These are phyloP conservation scores for Cajanus cajan DNA, from an alignment of 306 rosid genomes.

Conservation along the genomic window DNA sequence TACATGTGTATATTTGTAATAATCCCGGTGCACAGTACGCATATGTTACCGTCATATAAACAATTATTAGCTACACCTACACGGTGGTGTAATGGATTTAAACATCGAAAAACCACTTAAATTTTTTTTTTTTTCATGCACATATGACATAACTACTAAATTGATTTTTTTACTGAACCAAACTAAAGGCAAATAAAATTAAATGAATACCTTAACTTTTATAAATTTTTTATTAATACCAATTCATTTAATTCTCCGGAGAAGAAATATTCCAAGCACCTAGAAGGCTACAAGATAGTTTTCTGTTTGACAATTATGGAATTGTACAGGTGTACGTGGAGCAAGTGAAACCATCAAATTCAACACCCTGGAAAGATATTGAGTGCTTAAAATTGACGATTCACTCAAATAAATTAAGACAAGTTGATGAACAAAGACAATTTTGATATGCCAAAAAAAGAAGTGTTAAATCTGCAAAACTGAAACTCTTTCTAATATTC, in stretches of 20 bases:
- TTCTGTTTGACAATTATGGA: neutral
- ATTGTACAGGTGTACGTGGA: neutral
- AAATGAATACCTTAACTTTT: neutral
- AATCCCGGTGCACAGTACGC: too few species aligned
- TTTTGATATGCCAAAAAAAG: neutral
- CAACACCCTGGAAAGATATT: neutral
- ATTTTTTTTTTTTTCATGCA: too few species aligned
- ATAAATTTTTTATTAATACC: neutral
- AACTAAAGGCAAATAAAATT: neutral
- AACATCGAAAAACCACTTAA: neutral
- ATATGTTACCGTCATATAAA: neutral
- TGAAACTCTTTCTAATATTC: neutral
- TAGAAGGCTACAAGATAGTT: neutral
- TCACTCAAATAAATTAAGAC: neutral
- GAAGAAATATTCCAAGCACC: neutral
- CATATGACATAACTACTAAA: neutral
- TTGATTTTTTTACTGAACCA: neutral
- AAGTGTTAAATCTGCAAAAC: neutral
- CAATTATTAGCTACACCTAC: neutral
- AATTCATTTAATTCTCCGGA: neutral
- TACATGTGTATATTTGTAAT: too few species aligned
- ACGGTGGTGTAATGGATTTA: neutral
- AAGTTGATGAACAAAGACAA: neutral
- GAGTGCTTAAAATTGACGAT: neutral
- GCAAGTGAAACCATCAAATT: neutral